Conservation (phyloP, 192 early-diverging fungal species). For the Chytriomyces sp. region DNA sequence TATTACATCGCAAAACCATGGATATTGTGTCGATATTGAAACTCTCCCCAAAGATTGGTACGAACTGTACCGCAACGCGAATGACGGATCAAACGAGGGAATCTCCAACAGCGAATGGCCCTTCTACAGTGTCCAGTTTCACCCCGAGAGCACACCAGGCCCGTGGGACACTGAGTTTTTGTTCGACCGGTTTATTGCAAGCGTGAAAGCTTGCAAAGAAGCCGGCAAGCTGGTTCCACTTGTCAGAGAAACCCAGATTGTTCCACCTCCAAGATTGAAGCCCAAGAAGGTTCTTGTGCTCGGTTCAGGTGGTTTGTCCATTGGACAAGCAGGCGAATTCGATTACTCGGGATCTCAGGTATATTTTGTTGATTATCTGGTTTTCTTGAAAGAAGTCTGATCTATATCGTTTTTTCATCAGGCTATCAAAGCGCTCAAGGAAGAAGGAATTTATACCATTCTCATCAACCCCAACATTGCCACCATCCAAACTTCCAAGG, state of each 20-base stretch:
- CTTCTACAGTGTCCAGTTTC: slow-evolving; percentile 98
- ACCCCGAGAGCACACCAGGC: slow-evolving; percentile 95
- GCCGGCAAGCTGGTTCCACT: slow-evolving; percentile 78
- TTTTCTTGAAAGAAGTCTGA: slow-evolving; percentile 3
- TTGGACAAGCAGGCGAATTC: slow-evolving; percentile 99
- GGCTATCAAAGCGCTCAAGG: slow-evolving; percentile 98
- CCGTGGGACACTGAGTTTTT: slow-evolving; percentile 97
- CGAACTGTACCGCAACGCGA: slow-evolving; percentile 97
- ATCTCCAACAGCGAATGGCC: slow-evolving; percentile 90
- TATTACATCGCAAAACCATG: slow-evolving; percentile 99
- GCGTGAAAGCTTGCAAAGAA: slow-evolving; percentile 67
- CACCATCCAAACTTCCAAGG: slow-evolving; percentile 98
- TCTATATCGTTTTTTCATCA: slow-evolving; percentile 43
- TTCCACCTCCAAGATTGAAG: slow-evolving; percentile 59
- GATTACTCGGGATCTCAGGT: slow-evolving; percentile 94
- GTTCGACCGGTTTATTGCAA: slow-evolving; percentile 92
- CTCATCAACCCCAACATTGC: slow-evolving; percentile 99
- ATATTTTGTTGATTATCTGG: slow-evolving; percentile 17
- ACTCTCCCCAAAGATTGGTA: slow-evolving; percentile 76
- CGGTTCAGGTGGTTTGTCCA: slow-evolving; percentile 95
- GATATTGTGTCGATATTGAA: slow-evolving; percentile 85
- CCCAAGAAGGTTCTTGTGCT: slow-evolving; percentile 92
- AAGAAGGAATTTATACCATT: slow-evolving; percentile 96
- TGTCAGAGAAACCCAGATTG: slow-evolving; percentile 66
- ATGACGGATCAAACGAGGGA: slow-evolving; percentile 98